phyloP scores from a whole-genome alignment of 1,284 basidiomycete species.

The Sanghuangporus weigelae region DNA sequence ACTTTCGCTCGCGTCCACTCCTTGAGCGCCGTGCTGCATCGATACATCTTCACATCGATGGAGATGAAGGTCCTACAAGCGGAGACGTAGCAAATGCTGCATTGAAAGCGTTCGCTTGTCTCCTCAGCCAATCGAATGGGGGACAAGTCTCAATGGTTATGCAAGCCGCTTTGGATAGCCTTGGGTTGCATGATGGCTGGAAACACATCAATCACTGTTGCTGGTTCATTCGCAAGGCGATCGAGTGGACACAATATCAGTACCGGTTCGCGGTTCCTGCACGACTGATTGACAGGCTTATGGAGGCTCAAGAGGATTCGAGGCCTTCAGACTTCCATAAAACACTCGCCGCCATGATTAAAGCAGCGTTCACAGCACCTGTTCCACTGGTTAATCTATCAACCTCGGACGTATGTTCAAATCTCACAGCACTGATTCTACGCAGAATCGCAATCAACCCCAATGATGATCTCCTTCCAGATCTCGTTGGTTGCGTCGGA shows the following conservation, averaged over 20 bases:
- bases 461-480: constrained; percentile 65
- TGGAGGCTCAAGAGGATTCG: constrained; percentile 59
- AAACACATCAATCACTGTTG: constrained; percentile 66
- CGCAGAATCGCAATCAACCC: constrained; percentile 63
- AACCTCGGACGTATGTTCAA: constrained; percentile 84
- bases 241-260: constrained; percentile 86
- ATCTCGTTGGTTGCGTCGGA: constrained; percentile 76
- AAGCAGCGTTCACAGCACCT: constrained; percentile 77
- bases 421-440: constrained; percentile 69
- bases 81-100: constrained; percentile 73
- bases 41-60: constrained; percentile 82
- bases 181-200: constrained; percentile 70
- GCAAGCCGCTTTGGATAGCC: constrained; percentile 61
- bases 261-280: constrained; percentile 90
- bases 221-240: constrained; percentile 76
- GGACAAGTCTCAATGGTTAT: constrained; percentile 72
- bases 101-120: constrained; percentile 66
- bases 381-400: constrained; percentile 86
- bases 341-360: constrained; percentile 79
- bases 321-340: constrained; percentile 52
- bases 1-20: constrained; percentile 73
- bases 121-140: constrained; percentile 76
- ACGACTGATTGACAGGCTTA: constrained; percentile 76
- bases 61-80: constrained; percentile 78
- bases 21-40: constrained; percentile 80